These are phyloP conservation scores for Phalaenopsis equestris DNA, from an alignment of 106 monocot species.

Conservation along the genomic window DNA sequence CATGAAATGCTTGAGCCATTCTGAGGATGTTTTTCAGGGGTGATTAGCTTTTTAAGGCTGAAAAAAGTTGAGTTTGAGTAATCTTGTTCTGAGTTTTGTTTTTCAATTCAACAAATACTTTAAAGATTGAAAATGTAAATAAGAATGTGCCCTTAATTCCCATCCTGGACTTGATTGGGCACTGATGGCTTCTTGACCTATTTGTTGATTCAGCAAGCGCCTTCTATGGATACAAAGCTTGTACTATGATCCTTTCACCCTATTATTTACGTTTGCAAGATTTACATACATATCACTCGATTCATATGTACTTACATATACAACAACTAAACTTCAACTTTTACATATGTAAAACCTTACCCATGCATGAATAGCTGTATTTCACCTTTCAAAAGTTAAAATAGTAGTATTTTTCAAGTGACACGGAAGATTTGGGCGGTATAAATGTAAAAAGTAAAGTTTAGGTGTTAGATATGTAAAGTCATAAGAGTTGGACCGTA, in stretches of 20 bases:
- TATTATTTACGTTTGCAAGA: neutral
- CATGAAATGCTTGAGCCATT: neutral
- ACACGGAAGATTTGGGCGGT: too few relatives aligned
- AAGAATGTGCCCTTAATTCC: neutral
- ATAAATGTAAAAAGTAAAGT: too few relatives aligned
- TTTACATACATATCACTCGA: too few relatives aligned
- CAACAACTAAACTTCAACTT: too few relatives aligned
- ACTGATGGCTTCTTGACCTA: neutral
- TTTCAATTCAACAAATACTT: neutral
- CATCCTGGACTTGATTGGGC: neutral
- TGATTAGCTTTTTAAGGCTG: neutral
- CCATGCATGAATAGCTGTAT: too few relatives aligned
- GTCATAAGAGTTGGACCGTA: too few relatives aligned
- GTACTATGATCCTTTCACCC: neutral
- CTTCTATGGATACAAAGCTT: neutral
- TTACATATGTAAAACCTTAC: too few relatives aligned
- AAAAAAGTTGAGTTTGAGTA: neutral
- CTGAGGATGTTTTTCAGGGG: neutral
- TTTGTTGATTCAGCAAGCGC: neutral
- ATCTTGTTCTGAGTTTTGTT: neutral
- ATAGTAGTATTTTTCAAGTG: too few relatives aligned
- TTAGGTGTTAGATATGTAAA: too few relatives aligned
- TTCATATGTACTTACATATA: too few relatives aligned
- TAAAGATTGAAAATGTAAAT: neutral
- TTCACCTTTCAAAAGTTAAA: too few relatives aligned